These are phyloP conservation scores for Scedosporium dehoogii DNA, from an alignment of 2,329 filamentous ascomycete species.

Conservation along the genomic window DNA sequence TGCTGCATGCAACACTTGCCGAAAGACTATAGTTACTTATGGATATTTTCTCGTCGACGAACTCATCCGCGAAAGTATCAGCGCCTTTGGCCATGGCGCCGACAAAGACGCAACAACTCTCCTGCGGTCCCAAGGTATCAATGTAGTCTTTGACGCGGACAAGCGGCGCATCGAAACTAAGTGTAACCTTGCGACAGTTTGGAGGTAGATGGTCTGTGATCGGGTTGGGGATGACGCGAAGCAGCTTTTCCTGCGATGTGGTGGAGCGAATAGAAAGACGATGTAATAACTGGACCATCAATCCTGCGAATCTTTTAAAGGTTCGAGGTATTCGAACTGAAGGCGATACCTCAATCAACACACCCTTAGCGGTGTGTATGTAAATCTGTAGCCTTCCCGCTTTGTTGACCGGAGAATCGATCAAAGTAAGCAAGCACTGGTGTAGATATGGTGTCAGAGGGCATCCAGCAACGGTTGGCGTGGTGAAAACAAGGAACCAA, in stretches of 20 bases:
- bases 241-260: slow-evolving; percentile 92
- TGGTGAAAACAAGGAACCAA: no score
- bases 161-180: slow-evolving; percentile 86
- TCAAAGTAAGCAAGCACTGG: slow-evolving; percentile 89
- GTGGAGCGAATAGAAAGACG: slow-evolving; percentile 92
- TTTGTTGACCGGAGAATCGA: slow-evolving; percentile 98
- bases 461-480: slow-evolving; percentile 10
- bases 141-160: slow-evolving; percentile 87
- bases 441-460: slow-evolving; percentile 3
- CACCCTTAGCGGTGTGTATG: slow-evolving; percentile 94
- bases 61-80: slow-evolving; percentile 88
- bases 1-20: slow-evolving; percentile 97
- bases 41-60: slow-evolving; percentile 93
- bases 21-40: slow-evolving; percentile 98
- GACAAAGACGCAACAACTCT: slow-evolving; percentile 96
- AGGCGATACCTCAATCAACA: slow-evolving; percentile 96
- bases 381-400: slow-evolving; percentile 96
- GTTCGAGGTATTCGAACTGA: slow-evolving; percentile 95
- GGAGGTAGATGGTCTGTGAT: slow-evolving; percentile 94
- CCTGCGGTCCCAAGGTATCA: slow-evolving; percentile 63
- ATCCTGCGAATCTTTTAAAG: slow-evolving; percentile 95
- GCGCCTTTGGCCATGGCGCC: slow-evolving; percentile 97
- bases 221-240: slow-evolving; percentile 96
- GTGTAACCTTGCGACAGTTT: slow-evolving; percentile 94
- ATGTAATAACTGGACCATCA: slow-evolving; percentile 97